Base-by-base conservation (phyloP, 108 stramenopile genomes). In the Parietichytrium sp. region DNA sequence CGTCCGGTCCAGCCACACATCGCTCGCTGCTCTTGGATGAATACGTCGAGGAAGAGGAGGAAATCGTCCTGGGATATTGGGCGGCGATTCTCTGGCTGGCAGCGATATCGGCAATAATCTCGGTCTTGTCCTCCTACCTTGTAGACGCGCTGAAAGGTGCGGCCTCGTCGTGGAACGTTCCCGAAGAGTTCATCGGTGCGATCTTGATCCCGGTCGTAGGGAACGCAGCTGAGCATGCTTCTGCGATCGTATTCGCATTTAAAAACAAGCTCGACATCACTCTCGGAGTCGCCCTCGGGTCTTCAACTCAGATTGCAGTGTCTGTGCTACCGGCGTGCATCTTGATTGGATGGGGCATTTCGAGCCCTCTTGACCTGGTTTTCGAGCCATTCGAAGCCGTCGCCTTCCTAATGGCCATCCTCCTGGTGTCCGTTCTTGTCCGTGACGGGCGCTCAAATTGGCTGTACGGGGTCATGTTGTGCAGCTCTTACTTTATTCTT, bases 261-360 rank as follows among this genome's bases (percentile, higher is more conserved):
- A 90, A 93, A 52, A 94, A 96, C 84, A 96, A 97, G 86, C 96
- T 97, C 96, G 96, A 97, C 90, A 87, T 98, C 30, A 93, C 94
- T 49, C 88, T 98, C 48, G 98, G 96, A 18, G 93, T 98, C 0
- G 96, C 96, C 0, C 93, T 97, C 3, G 98, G 98, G 0, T 94
- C 93, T 72, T 93, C 94, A 12, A 94, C 96, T 51, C 98, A 98
- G 85, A 95, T 96, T 42, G 93, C 93, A 18, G 84, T 95, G 30
- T 96, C 96, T 82, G 96, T 98, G 16, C 81, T 97, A 49, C 98
- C 98, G 12, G 93, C 94, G 42, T 92, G 93, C 79, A 94, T 97
- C 15, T 55, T 98, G 18, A 90, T 96, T 33, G 96, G 96, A 38
- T 93, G 93, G 93, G 79, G 88, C 1, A 92, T 95, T 83, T 93